Evolutionary conservation across 257 asterid genomes (phyloP), one percentile per base, ranked within the genome.

Genomic region (Paulownia fortunei): DNA sequence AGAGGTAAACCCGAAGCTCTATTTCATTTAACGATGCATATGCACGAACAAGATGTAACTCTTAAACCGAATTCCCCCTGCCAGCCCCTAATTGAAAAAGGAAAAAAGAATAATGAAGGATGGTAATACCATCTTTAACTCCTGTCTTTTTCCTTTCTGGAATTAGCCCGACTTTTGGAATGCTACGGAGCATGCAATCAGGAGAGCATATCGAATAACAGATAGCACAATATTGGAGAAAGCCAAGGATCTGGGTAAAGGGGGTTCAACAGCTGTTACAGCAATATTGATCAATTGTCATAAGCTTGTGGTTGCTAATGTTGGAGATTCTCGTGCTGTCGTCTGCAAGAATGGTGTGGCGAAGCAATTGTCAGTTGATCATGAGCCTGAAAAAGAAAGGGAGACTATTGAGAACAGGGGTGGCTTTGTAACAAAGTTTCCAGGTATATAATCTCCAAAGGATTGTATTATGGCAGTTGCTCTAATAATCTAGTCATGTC

Each of bases 181-280:
- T 72, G 84, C 76, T 2, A 81, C 98, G 0, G 99, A 88, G 88
- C 82, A 80, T 0, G 99, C 99, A 71, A 86, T 93, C 36, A 82
- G 85, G 82, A 87, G 91, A 84, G 99, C 97, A 0, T 95, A 95
- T 34, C 86, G 86, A 12, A 73, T 85, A 44, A 95, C 99, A 0
- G 98, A 93, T 82, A 74, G 67, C 24, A 87, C 66, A 7, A 95
- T 95, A 67, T 78, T 95, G 73, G 97, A 89, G 71, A 93, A 91
- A 84, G 90, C 93, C 34, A 80, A 79, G 77, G 97, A 90, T 79
- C 79, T 93, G 44, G 98, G 97, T 0, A 86, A 80, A 85, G 99
- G 99, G 19, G 99, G 99, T 37, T 95, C 99, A 4, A 93, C 99
- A 5, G 98, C 99, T 0, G 99, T 95, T 39, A 93, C 98, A 9